Conservation (phyloP, 2,329 filamentous ascomycete genomes). For the Lojkania enalia region DNA sequence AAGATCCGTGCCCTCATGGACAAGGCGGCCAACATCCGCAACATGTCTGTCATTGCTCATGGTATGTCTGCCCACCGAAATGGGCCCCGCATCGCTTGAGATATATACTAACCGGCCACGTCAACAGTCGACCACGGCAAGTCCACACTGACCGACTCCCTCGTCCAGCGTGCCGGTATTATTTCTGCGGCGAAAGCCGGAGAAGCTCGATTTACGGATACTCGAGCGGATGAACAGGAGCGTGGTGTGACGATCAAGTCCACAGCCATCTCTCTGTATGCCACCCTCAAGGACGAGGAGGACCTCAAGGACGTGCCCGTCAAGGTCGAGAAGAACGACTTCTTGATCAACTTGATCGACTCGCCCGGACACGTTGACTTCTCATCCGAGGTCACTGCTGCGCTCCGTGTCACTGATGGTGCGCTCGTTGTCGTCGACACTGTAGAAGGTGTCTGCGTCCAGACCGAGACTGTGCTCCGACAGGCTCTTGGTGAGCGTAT, state of each 20-base stretch:
- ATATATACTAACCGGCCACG: conserved; percentile 28
- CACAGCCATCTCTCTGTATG: conserved; percentile 98
- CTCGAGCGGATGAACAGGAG: conserved; percentile 96
- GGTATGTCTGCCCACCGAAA: conserved; percentile 53
- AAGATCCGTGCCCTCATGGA: conserved; percentile 78
- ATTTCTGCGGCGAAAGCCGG: conserved; percentile 98
- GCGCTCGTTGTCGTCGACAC: conserved; percentile 99
- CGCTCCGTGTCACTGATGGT: conserved; percentile 99
- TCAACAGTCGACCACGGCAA: conserved; percentile 93
- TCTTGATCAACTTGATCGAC: conserved; percentile 99
- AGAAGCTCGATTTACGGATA: conserved; percentile 95
- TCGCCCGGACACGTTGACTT: conserved; percentile 99
- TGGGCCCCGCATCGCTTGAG: conserved; percentile 17
- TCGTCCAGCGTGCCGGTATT: conserved; percentile 99
- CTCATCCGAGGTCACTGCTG: conserved; percentile 98
- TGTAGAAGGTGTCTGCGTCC: conserved; percentile 99
- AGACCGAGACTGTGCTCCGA: conserved; percentile 99
- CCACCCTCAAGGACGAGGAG: conserved; percentile 75
- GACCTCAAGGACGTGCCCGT: conserved; percentile 94
- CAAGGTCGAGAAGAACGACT: conserved; percentile 88
- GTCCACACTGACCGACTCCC: conserved; percentile 98
- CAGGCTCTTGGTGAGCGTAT: conserved; percentile 99
- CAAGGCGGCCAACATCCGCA: conserved; percentile 76
- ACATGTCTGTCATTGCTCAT: conserved; percentile 99
- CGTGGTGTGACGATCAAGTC: conserved; percentile 99